A percentile compares a stretch with the other conserved stretches of the same genome.
Conservation (phyloP, 306 rosid genomes). For the Corylus heterophylla region DNA sequence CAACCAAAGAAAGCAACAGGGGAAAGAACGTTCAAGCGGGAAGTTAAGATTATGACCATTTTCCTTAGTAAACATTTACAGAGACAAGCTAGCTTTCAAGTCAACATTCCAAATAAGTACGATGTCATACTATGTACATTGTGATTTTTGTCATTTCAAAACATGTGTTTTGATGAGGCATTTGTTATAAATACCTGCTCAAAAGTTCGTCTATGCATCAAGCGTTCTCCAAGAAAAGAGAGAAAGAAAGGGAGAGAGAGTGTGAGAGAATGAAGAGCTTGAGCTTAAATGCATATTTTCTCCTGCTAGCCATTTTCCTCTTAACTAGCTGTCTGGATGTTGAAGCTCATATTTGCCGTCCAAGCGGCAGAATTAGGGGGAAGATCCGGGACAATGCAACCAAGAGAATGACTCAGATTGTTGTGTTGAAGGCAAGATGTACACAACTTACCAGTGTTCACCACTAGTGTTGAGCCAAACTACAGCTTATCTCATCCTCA, state of each 20-base stretch:
- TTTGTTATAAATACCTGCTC: neutral
- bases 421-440: conserved; percentile 13
- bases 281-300: neutral
- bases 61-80: too few species aligned
- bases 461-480: neutral
- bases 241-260: too few species aligned
- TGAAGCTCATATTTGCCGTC: conserved; percentile 30
- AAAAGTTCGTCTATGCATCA: neutral
- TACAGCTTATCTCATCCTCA: conserved; percentile 3
- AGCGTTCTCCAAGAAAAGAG: neutral
- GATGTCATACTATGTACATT: too few species aligned
- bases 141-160: too few species aligned
- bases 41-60: too few species aligned
- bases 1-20: too few species aligned
- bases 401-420: conserved; percentile 23
- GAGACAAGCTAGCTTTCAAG: too few species aligned
- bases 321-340: neutral
- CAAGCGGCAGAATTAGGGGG: conserved; percentile 27
- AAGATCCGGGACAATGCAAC: conserved; percentile 18
- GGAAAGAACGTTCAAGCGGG: too few species aligned
- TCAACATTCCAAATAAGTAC: too few species aligned
- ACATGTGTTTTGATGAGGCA: too few species aligned
- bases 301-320: too few species aligned
- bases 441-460: conserved; percentile 7
- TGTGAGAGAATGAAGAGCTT: too few species aligned